Percentiles rank a stretch among this genome's conserved stretches.
phyloP scores from a whole-genome alignment of 208 protist species.

The Acanthamoeba divionensis region DNA sequence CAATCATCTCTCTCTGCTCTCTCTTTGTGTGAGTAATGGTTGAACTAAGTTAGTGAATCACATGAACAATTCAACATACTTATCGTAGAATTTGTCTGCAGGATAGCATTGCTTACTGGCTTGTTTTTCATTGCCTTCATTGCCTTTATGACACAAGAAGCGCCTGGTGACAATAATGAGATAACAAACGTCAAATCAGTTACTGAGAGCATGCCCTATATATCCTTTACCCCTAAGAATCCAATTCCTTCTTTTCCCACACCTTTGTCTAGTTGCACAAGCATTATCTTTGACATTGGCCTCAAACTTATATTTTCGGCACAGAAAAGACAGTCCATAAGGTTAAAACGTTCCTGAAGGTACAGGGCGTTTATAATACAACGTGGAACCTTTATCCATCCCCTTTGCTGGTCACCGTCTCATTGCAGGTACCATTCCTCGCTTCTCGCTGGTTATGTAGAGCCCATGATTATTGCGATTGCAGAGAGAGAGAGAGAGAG shows the following conservation, averaged over 20 bases:
- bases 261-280: too few species aligned
- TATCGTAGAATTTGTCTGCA: too few species aligned
- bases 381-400: not conserved
- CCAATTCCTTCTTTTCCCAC: too few species aligned
- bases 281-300: too few species aligned
- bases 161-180: not conserved
- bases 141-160: not conserved
- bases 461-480: too few species aligned
- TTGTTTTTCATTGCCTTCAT: constrained; percentile 13
- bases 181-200: not conserved
- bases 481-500: too few species aligned
- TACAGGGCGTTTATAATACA: constrained; percentile 18
- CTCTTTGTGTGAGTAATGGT: too few species aligned
- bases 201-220: not conserved
- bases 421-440: not conserved
- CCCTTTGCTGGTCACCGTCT: not conserved
- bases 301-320: not conserved
- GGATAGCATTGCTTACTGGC: not conserved
- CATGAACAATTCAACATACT: too few species aligned
- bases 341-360: not conserved
- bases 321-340: not conserved
- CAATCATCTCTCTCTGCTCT: too few species aligned
- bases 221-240: not conserved
- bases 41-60: too few species aligned
- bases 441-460: too few species aligned